A percentile compares a stretch with the other conserved stretches of the same genome.
Evolutionary conservation across 1,139 yeast species (phyloP).

Genomic region (Saccharomyces pastorianus): DNA sequence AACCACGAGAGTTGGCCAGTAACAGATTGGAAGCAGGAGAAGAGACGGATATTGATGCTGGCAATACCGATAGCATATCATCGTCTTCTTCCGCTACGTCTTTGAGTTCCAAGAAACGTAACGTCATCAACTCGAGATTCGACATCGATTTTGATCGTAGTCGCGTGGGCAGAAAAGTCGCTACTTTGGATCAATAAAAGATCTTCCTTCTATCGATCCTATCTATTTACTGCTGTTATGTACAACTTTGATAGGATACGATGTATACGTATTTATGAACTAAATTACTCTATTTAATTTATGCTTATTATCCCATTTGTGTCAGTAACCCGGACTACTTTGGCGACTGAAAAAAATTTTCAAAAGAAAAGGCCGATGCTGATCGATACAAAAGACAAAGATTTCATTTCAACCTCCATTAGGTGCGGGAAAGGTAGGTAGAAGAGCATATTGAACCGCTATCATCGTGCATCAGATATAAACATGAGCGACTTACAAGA

Average conservation of each 20-base stretch:
- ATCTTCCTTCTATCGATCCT: neutral
- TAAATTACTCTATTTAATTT: neutral
- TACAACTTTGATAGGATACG: neutral
- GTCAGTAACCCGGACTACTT: neutral
- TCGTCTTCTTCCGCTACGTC: constrained; percentile 3
- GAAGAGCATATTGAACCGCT: neutral
- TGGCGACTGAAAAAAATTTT: neutral
- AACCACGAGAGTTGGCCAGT: constrained; percentile 9
- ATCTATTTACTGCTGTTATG: neutral
- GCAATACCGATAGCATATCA: neutral
- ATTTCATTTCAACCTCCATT: neutral
- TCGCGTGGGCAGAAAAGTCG: constrained; percentile 33
- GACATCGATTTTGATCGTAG: constrained; percentile 36
- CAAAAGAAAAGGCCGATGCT: neutral
- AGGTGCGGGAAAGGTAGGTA: neutral
- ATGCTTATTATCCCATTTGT: neutral
- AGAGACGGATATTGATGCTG: constrained; percentile 1
- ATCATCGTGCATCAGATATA: neutral
- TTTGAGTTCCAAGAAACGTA: constrained; percentile 14
- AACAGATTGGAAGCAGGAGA: constrained; percentile 7
- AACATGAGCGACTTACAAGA: constrained; percentile 65
- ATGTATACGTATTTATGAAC: neutral
- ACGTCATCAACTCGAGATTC: constrained; percentile 27
- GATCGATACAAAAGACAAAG: neutral
- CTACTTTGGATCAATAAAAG: constrained; percentile 17